Evolutionary conservation across 805 yeast genomes (phyloP), one percentile per base, ranked within the genome.

Genomic region (Kazachstania psychrophila): DNA sequence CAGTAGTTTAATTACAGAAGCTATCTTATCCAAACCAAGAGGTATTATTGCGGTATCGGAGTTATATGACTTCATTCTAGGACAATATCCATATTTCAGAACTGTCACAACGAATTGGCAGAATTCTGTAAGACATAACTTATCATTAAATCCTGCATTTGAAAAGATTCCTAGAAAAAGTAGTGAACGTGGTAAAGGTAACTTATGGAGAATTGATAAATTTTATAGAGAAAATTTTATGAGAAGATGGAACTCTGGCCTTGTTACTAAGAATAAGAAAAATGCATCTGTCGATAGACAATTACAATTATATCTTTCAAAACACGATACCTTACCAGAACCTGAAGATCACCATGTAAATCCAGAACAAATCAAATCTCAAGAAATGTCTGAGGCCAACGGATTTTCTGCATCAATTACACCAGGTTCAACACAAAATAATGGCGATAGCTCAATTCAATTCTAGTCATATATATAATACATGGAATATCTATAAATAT

Each of bases 1-100:
- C 55, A 96, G 97, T 0, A 88, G 96, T 1, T 84, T 92, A 96
- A 92, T 92, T 47, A 85, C 98, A 2, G 96, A 89, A 59, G 95
- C 97, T 0, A 89, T 92, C 14, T 63, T 92, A 46, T 83, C 95
- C 5, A 80, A 85, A 37, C 71, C 73, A 0, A 94, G 86, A 37
- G 95, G 94, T 28, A 83, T 82, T 28, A 68, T 89, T 68, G 80
- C 96, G 6, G 62, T 92, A 46, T 73, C 94, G 2, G 96, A 87
- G 51, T 92, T 92, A 35, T 92, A 92, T 60, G 78, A 75, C 46
- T 89, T 94, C 86, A 88, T 92, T 38, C 63, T 88, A 4, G 59
- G 72, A 22, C 85, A 80, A 53, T 92, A 86, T 60, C 87, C 96
- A 28, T 89, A 81, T 60, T 89, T 89, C 59, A 73, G 94, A 50